phyloP scores from a whole-genome alignment of 1,284 basidiomycete genomes.

The Sanghuangporus weigelae region DNA sequence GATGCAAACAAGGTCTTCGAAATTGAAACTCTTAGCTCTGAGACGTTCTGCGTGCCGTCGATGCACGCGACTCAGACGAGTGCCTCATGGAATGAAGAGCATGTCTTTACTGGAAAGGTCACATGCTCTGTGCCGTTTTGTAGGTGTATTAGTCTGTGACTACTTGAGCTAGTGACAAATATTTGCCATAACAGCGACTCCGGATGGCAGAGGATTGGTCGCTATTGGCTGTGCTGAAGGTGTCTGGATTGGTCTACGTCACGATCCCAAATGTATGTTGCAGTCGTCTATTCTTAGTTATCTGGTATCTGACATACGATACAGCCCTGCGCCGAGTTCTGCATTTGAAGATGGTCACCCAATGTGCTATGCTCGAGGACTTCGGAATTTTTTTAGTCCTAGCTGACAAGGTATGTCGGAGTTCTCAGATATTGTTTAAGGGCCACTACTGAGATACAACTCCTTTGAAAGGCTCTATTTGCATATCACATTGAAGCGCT shows the following conservation, averaged over 20 bases:
- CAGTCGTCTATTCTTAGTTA: not conserved
- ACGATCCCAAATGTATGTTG: constrained; percentile 73
- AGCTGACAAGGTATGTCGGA: constrained; percentile 70
- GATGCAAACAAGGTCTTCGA: constrained; percentile 93
- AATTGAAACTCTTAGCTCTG: constrained; percentile 77
- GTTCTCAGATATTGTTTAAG: not conserved
- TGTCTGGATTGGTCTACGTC: constrained; percentile 93
- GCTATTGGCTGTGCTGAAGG: constrained; percentile 94
- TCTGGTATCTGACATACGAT: constrained; percentile 4
- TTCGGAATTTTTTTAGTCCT: constrained; percentile 95
- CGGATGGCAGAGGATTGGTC: constrained; percentile 79
- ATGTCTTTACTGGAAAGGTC: constrained; percentile 80
- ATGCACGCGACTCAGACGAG: constrained; percentile 41
- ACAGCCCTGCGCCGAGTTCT: constrained; percentile 83
- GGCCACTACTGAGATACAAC: not conserved
- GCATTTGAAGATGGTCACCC: constrained; percentile 86
- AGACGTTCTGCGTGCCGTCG: constrained; percentile 77
- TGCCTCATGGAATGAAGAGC: constrained; percentile 64
- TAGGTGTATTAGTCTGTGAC: constrained; percentile 36
- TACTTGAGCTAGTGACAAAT: constrained; percentile 8
- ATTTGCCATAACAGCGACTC: constrained; percentile 48
- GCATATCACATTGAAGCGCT: constrained; percentile 95
- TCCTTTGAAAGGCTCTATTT: constrained; percentile 51
- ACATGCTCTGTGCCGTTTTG: constrained; percentile 93
- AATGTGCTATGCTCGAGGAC: constrained; percentile 91